phyloP scores from a whole-genome alignment of 805 yeast species.

The Candida andamanensis region DNA sequence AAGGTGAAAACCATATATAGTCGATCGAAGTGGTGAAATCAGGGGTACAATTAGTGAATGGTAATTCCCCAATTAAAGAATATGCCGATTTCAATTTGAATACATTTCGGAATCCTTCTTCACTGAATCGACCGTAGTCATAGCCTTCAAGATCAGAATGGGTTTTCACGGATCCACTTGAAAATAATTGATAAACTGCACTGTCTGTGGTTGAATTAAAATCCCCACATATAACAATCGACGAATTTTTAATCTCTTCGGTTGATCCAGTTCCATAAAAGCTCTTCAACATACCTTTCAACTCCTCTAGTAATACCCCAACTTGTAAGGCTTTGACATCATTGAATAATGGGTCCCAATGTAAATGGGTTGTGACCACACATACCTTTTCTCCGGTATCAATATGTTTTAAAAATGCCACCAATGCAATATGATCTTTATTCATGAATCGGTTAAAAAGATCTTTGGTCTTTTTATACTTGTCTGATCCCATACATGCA shows the following conservation, averaged over 20 bases:
- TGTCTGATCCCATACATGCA: slow-evolving; percentile 74
- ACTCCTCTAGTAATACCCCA: slow-evolving; percentile 83
- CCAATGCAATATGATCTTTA: slow-evolving; percentile 87
- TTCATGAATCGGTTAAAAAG: slow-evolving; percentile 93
- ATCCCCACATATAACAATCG: slow-evolving; percentile 91
- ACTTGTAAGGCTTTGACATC: slow-evolving; percentile 97
- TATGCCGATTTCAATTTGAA: slow-evolving; percentile 84
- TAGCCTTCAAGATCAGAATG: slow-evolving; percentile 82
- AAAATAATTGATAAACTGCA: slow-evolving; percentile 88
- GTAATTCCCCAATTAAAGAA: slow-evolving; percentile 78
- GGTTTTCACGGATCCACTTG: slow-evolving; percentile 71
- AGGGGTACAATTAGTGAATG: slow-evolving; percentile 93
- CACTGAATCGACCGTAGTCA: slow-evolving; percentile 87
- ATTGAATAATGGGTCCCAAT: slow-evolving; percentile 96
- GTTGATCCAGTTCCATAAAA: slow-evolving; percentile 39
- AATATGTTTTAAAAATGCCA: slow-evolving; percentile 67
- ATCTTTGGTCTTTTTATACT: slow-evolving; percentile 89
- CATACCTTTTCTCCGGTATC: slow-evolving; percentile 68
- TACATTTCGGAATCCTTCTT: slow-evolving; percentile 78
- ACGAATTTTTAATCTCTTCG: slow-evolving; percentile 55
- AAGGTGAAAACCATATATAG: slow-evolving; percentile 90
- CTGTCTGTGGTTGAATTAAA: slow-evolving; percentile 83
- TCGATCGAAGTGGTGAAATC: slow-evolving; percentile 90
- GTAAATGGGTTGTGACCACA: slow-evolving; percentile 88
- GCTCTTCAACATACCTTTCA: slow-evolving; percentile 60